phyloP scores from a whole-genome alignment of 371 early-diverging fungal species.

The Syncephalastrum contaminatum region DNA sequence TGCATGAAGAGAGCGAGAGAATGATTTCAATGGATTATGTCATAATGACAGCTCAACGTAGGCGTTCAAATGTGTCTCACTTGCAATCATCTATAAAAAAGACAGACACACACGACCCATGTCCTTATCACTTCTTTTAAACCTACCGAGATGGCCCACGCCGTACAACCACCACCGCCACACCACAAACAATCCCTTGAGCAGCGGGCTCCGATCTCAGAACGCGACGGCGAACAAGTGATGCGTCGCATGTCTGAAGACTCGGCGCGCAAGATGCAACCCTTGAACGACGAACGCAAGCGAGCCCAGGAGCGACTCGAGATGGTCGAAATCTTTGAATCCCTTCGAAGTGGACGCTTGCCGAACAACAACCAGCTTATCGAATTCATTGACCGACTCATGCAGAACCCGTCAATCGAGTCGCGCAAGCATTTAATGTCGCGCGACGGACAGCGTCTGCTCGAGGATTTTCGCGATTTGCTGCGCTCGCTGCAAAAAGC shows the following conservation, averaged over 20 bases:
- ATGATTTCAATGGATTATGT: no score
- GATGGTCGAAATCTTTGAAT: slow-evolving; percentile 47
- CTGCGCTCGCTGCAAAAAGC: slow-evolving; percentile 40
- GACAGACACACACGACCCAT: no score
- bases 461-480: slow-evolving; percentile 48
- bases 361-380: slow-evolving; percentile 61
- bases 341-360: slow-evolving; percentile 54
- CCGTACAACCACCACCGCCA: not conserved
- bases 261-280: not conserved
- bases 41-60: no score
- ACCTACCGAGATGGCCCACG: no score
- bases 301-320: slow-evolving; percentile 22
- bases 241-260: slow-evolving; percentile 5
- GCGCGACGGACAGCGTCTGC: slow-evolving; percentile 43
- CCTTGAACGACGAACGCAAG: not conserved
- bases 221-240: slow-evolving; percentile 1
- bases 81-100: no score
- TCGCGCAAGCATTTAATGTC: slow-evolving; percentile 49
- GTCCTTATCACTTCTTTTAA: no score
- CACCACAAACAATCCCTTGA: not conserved
- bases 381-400: slow-evolving; percentile 42
- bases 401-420: slow-evolving; percentile 36
- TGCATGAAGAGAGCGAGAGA: no score
- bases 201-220: not conserved
- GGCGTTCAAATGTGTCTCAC: no score